Evolutionary conservation across 495 filamentous ascomycete species (phyloP).

Genomic region (Penicillium psychrofluorescens): DNA sequence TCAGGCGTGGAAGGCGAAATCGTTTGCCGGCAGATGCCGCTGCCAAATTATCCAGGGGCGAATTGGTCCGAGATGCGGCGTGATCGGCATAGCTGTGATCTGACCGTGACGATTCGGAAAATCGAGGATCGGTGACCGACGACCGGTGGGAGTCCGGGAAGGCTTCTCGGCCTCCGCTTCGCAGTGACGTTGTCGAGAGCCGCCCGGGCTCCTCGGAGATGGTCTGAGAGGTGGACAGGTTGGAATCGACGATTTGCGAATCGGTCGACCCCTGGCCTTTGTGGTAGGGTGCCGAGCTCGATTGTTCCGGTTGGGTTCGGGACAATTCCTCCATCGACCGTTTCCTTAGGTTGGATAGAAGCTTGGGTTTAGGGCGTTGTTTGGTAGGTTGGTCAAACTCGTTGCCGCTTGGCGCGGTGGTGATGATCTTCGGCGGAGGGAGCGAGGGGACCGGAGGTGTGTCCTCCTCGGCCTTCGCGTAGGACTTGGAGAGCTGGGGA

Average conservation of each 20-base stretch:
- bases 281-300: slow-evolving; percentile 12
- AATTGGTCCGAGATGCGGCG: slow-evolving; percentile 36
- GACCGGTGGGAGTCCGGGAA: slow-evolving; percentile 58
- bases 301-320: slow-evolving; percentile 6
- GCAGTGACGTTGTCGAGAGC: slow-evolving; percentile 42
- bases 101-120: slow-evolving; percentile 89
- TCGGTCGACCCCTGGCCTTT: slow-evolving; percentile 24
- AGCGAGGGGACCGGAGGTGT: slow-evolving; percentile 70
- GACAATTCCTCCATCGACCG: slow-evolving; percentile 28
- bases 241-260: slow-evolving; percentile 31
- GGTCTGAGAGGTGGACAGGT: slow-evolving; percentile 39
- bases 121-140: slow-evolving; percentile 62
- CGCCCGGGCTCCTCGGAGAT: slow-evolving; percentile 65
- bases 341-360: slow-evolving; percentile 25
- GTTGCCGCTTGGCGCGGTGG: slow-evolving; percentile 79
- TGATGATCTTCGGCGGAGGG: slow-evolving; percentile 84
- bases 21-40: slow-evolving; percentile 56
- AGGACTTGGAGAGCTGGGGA: slow-evolving; percentile 79
- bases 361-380: slow-evolving; percentile 35
- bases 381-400: slow-evolving; percentile 41
- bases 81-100: slow-evolving; percentile 80
- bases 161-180: slow-evolving; percentile 50
- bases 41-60: slow-evolving; percentile 18
- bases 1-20: slow-evolving; percentile 75
- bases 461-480: slow-evolving; percentile 55